These are phyloP conservation scores for Peltaster fructicola DNA, from an alignment of 2,329 filamentous ascomycete genomes.

Conservation along the genomic window DNA sequence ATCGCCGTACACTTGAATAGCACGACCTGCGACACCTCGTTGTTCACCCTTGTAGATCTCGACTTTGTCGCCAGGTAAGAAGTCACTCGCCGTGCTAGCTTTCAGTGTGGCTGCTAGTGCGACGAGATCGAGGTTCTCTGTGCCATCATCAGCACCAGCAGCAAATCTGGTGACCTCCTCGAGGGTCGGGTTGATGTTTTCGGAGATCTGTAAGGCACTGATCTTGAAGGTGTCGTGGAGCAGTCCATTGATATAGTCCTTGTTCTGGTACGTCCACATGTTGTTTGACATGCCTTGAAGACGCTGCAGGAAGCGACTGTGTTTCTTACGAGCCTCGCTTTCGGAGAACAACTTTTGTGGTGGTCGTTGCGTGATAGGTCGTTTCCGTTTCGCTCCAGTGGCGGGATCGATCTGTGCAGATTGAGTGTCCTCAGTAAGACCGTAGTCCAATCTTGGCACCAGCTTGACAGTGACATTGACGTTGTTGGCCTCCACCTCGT, in stretches of 20 bases:
- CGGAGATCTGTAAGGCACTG: constrained; percentile 64
- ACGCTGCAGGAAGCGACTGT: constrained; percentile 42
- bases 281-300: constrained; percentile 39
- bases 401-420: constrained; percentile 20
- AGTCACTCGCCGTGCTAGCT: constrained; percentile 63
- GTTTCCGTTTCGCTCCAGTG: constrained; percentile 58
- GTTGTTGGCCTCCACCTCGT: constrained; percentile 85
- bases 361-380: constrained; percentile 42
- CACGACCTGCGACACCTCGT: constrained; percentile 72
- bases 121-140: constrained; percentile 81
- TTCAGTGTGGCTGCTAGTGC: constrained; percentile 82
- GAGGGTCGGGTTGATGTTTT: constrained; percentile 79
- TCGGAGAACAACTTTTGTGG: constrained; percentile 88
- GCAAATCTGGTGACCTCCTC: constrained; percentile 95
- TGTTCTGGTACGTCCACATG: constrained; percentile 68
- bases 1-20: constrained; percentile 70
- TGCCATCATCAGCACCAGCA: constrained; percentile 73
- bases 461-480: constrained; percentile 73
- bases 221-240: constrained; percentile 88
- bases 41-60: constrained; percentile 95
- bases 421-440: constrained; percentile 59
- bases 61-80: constrained; percentile 85
- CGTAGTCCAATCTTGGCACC: constrained; percentile 85
- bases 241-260: constrained; percentile 86
- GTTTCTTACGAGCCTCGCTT: constrained; percentile 74